Base-by-base conservation (phyloP, 2,329 filamentous ascomycete genomes). In the Arachnopeziza araneosa region DNA sequence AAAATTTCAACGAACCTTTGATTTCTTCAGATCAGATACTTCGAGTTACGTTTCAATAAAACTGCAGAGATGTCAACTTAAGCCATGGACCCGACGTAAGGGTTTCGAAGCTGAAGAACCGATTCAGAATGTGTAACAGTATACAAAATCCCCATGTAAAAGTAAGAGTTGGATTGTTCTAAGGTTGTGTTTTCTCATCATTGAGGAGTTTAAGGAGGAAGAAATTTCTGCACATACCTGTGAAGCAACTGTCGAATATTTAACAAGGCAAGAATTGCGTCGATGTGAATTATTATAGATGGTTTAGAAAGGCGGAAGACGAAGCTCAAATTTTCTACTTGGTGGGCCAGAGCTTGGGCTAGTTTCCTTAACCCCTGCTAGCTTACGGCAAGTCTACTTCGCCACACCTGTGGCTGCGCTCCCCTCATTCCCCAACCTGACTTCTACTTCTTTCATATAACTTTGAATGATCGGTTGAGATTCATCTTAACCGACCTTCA, bases 141-240 rank as follows among this genome's bases (percentile, higher is more conserved):
- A 26, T 48, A 52, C 21, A 52, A 49, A 58, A 58, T 73, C 71
- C 69, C 70, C 69, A 71, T 71, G 63, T 4, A 56, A 61, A 50
- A 61, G 71, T 76, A 75, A 73, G 75, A 75, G 74, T 76, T 76
- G 75, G 74, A 76, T 75, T 76, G 74, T 75, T 75, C 74, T 69
- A 66, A 63, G 68, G 59, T 57, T 69, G 68, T 69, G 67, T 69
- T 71, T 57, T 73, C 69, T 76, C 75, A 75, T 76, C 74, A 75
- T 44, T 7, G 12, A 44, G 17, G 36, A 44, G 10, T 14, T 6
- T 44, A 44, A 44, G 36, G 6, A 44, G 36, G 36, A 19, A 44
- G 36, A 12, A 4, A 44, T 17, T 8, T 44, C 36, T 44, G 36
- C 12, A 14, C 36, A 14, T 44, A 44, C 36, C 36, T 44, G 17